phyloP scores from a whole-genome alignment of 1,284 basidiomycete genomes.

The Anthracocystis walkeri region DNA sequence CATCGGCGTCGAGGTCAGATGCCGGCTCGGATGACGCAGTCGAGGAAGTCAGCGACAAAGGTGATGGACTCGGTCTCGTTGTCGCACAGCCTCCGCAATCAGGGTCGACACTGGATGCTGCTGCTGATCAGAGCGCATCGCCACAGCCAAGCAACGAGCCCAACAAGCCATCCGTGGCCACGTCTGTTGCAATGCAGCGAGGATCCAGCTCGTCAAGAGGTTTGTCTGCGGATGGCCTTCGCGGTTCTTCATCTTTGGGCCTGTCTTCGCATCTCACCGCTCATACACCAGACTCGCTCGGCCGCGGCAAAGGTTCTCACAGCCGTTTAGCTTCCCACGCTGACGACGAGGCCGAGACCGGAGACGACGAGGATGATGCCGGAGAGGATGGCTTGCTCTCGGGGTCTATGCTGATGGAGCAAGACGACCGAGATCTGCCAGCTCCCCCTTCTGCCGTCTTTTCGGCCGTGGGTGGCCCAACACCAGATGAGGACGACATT shows the following conservation, averaged over 20 bases:
- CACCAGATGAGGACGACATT: slow-evolving; percentile 58
- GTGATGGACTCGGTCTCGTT: slow-evolving; percentile 16
- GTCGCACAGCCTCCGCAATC: slow-evolving; percentile 63
- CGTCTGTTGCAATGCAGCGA: slow-evolving; percentile 23
- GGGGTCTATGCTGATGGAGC: slow-evolving; percentile 43
- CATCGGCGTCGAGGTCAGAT: slow-evolving; percentile 30
- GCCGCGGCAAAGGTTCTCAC: slow-evolving; percentile 13
- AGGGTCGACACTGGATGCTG: not conserved
- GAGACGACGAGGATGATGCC: slow-evolving; percentile 23
- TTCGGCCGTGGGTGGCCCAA: slow-evolving; percentile 32
- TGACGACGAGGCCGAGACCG: slow-evolving; percentile 33
- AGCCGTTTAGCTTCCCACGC: slow-evolving; percentile 32
- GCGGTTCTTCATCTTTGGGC: slow-evolving; percentile 11
- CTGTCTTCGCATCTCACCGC: slow-evolving; percentile 14
- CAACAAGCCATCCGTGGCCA: not conserved
- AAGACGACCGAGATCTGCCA: slow-evolving; percentile 44
- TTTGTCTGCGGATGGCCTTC: slow-evolving; percentile 17
- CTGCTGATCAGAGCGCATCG: not conserved
- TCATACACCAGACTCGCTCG: slow-evolving; percentile 17
- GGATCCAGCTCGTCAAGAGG: slow-evolving; percentile 18
- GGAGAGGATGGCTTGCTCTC: slow-evolving; percentile 49
- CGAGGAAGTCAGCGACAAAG: slow-evolving; percentile 71
- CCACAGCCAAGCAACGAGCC: not conserved
- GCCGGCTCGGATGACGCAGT: slow-evolving; percentile 69
- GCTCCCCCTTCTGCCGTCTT: slow-evolving; percentile 44